Base-by-base conservation (phyloP, 1,284 basidiomycete species). In the Pyrrhoderma lamaoense region DNA sequence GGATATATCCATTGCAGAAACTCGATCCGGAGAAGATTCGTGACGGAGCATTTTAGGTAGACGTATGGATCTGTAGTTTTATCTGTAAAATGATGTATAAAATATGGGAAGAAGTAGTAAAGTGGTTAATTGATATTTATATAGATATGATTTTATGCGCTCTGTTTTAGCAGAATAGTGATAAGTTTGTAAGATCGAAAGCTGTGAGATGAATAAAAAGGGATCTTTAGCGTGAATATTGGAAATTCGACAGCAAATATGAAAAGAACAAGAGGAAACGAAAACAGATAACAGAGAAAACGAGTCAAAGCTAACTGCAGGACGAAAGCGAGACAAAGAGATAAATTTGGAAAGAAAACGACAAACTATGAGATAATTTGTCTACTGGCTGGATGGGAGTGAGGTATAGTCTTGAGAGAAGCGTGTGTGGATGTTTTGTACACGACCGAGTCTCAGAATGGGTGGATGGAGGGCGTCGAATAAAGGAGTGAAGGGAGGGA, bases 231-330 rank as follows among this genome's bases (percentile, higher is more conserved):
- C 25, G 39, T 45, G 21, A 19, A 47, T 46, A 45, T 31, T 31
- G 46, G 13, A 42, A 47, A 43, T 25, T 43, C 39, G 48, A 51
- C 38, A 55, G 53, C 49, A 39, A 35, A 37, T 23, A 45, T 45
- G 31, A 13, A 44, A 46, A 53, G 19, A 55, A 51, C 36, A 54
- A 50, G 36, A 47, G 34, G 45, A 37, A 42, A 21, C 48, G 53
- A 55, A 55, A 55, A 55, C 53, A 55, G 49, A 38, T 40, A 48
- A 51, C 53, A 51, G 53, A 55, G 53, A 40, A 11, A 47, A 40
- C 48, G 21, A 40, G 47, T 40, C 47, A 54, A 49, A 55, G 49
- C 53, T 51, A 51, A 47, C 47, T 23, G 38, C 42, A 51, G 37
- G 49, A 31, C 49, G 48, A 55, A 23, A 55, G 53, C 53, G 49